phyloP scores from a whole-genome alignment of 2,329 filamentous ascomycete genomes.

The Penicillium concentricum region DNA sequence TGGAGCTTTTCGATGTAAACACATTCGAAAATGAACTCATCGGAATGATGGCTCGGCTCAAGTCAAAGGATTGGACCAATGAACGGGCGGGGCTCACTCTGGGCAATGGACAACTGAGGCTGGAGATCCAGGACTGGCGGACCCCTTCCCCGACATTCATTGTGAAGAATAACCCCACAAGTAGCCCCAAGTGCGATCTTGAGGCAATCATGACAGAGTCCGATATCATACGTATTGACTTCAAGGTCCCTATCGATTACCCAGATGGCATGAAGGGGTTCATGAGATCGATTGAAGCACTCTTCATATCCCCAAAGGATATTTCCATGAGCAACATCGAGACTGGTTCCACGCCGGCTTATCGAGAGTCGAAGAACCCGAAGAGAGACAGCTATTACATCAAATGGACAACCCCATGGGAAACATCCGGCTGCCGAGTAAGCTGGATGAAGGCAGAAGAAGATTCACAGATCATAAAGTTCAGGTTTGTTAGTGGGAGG shows the following conservation, averaged over 20 bases:
- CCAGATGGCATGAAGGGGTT: neutral
- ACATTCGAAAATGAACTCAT: neutral
- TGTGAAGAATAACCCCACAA: neutral
- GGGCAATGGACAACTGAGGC: neutral
- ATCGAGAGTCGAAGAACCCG: neutral
- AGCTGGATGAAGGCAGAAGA: neutral
- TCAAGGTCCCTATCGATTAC: neutral
- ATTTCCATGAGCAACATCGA: neutral
- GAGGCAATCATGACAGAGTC: neutral
- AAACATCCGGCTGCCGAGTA: neutral
- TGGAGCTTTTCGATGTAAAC: neutral
- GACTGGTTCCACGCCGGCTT: neutral
- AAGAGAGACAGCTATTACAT: neutral
- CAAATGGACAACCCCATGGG: neutral
- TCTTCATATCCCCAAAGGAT: neutral
- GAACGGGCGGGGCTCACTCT: neutral
- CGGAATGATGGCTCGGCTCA: too few relatives aligned
- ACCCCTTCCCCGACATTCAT: neutral
- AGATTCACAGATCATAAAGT: neutral
- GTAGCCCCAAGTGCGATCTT: neutral
- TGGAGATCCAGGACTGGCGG: neutral
- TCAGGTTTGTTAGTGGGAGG: neutral
- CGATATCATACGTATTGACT: neutral
- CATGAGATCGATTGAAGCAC: neutral
- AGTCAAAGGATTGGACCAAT: neutral